These are phyloP conservation scores for Spencermartinsiella europaea DNA, from an alignment of 805 yeast genomes.

Conservation along the genomic window DNA sequence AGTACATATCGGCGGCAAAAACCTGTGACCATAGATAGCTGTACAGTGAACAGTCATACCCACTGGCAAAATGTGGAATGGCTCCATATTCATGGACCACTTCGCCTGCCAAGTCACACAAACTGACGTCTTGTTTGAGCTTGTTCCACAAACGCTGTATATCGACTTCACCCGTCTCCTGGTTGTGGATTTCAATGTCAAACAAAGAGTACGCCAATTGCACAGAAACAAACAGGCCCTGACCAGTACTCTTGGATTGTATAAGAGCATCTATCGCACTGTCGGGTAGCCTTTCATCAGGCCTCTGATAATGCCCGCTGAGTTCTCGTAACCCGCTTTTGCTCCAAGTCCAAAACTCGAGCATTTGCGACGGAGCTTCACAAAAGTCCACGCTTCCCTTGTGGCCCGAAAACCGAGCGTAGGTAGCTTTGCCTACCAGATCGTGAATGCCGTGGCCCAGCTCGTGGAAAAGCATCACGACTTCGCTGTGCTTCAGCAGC, in stretches of 20 bases:
- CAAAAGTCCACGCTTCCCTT: slow-evolving; percentile 81
- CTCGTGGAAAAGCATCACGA: slow-evolving; percentile 83
- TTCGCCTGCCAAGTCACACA: slow-evolving; percentile 47
- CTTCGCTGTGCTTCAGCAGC: slow-evolving; percentile 69
- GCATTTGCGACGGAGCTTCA: slow-evolving; percentile 86
- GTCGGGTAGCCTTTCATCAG: slow-evolving; percentile 54
- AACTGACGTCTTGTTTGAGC: slow-evolving; percentile 53
- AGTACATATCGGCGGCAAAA: slow-evolving; percentile 78
- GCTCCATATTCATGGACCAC: slow-evolving; percentile 65
- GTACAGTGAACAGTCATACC: slow-evolving; percentile 84
- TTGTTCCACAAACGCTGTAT: slow-evolving; percentile 58
- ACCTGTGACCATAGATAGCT: slow-evolving; percentile 85
- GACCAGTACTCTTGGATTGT: slow-evolving; percentile 67
- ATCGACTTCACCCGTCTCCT: slow-evolving; percentile 36
- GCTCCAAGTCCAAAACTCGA: slow-evolving; percentile 87
- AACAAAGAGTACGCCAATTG: slow-evolving; percentile 76
- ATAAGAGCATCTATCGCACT: slow-evolving; percentile 53
- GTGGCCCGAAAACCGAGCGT: slow-evolving; percentile 70
- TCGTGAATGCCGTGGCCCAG: slow-evolving; percentile 87
- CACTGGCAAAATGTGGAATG: slow-evolving; percentile 75
- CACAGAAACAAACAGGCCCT: slow-evolving; percentile 64
- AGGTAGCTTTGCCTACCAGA: slow-evolving; percentile 59
- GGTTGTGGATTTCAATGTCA: slow-evolving; percentile 66
- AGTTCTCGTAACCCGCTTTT: slow-evolving; percentile 50
- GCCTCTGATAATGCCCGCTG: slow-evolving; percentile 58